Evolutionary conservation across 805 yeast genomes (phyloP), one percentile per base, ranked within the genome.

Genomic region (Saccharomycopsis lassenensis): DNA sequence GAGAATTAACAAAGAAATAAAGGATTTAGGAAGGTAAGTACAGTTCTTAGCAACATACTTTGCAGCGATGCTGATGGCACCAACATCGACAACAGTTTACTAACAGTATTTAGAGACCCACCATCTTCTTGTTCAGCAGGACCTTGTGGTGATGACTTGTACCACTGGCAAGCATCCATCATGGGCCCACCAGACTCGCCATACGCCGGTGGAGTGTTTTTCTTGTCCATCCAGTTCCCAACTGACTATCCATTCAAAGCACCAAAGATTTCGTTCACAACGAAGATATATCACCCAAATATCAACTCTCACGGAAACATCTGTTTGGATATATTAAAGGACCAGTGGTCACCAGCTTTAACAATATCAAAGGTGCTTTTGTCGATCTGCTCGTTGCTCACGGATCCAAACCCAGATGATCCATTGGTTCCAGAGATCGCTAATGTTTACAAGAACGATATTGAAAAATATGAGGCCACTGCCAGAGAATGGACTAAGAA

Each of bases 91-190:
- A 26, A 10, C n/a, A 15, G 16, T 8, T 18, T 44, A 38, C 46
- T 46, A 46, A 45, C 46, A 29, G 10, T 10, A 14, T 29, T 4
- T 51, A 85, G 95, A 70, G 98, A 89, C 59, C 98, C 98, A 46
- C 97, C 97, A 52, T 82, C 96, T 45, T 87, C 95, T 31, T 91
- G 97, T 64, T 86, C 96, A 17, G 98, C 98, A 7, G 98, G 98
- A 28, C 98, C 98, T 51, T 91, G 85, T 31, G 96, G 96, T 32
- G 97, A 91, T 52, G 98, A 89, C 61, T 67, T 89, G 56, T 91
- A 81, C 66, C 97, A 89, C 68, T 91, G 98, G 98, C 97, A 91
- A 65, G 98, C 97, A 28, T 87, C 97, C 29, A 91, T 91, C 58
- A 85, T 91, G 93, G 98, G 98, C 33, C 98, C 98, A 35, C 74